Evolutionary conservation across 2,329 filamentous ascomycete genomes (phyloP), one percentile per base, ranked within the genome.

Genomic region (Alternaria panax): DNA sequence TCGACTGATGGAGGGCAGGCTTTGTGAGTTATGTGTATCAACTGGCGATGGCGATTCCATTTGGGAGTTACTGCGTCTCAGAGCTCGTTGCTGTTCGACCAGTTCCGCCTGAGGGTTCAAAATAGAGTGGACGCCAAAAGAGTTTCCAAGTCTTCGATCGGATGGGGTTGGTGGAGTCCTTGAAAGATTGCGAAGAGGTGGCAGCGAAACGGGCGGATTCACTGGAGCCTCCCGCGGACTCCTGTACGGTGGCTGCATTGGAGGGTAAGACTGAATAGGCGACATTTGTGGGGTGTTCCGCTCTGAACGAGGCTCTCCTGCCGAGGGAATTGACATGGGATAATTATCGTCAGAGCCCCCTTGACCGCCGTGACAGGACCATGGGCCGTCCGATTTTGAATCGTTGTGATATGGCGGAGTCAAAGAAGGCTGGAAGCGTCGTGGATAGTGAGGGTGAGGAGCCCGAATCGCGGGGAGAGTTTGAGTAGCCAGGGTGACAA

Each of bases 51-150:
- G 77, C 3, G 80, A 79, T 16, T 83, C 80, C 59, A 82, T 70
- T 46, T 83, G 78, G 5, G 80, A 78, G 3, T 75, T 78, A 62
- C 79, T 82, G 8, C 80, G 78, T 60, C 80, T 74, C 45, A 76
- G 71, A 58, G 66, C 65, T 9, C 71, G 66, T 41, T 73, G 66
- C 42, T 72, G 71, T 36, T 74, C 71, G 2, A 71, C 51, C 8
- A 75, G 65, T 18, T 81, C 79, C 14, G 69, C 67, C 54, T 77
- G 74, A 11, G 80, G 80, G 54, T 83, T 84, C 43, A 84, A 68
- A 18, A 84, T 82, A 1, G 80, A 81, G 20, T 80, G 79, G 24
- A 83, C 74, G 9, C 80, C 80, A 12, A 80, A 69, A 3, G 79
- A 73, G 52, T 79, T 74, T 32, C 69, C 74, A 41, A 67, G 54